Conservation (phyloP, 2,329 filamentous ascomycete genomes). For the Claviceps paspali region DNA sequence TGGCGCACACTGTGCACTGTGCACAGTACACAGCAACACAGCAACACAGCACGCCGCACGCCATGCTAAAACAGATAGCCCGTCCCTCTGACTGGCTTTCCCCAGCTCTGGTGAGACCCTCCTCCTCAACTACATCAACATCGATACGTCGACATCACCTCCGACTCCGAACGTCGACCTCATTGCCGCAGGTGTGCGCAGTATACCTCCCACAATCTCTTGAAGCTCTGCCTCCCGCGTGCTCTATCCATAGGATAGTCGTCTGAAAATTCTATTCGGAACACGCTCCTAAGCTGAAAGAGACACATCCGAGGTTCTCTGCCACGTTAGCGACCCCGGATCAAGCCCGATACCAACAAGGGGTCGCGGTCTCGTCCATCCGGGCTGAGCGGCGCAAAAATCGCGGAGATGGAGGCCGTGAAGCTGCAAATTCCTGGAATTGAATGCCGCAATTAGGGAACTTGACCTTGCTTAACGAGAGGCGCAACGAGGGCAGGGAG, state of each 20-base stretch:
- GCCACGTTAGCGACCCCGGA: not conserved
- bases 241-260: not conserved
- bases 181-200: not conserved
- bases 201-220: not conserved
- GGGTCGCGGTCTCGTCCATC: slow-evolving; percentile 1
- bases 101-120: slow-evolving; percentile 3
- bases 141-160: too few relatives aligned
- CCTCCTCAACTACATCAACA: slow-evolving; percentile 2
- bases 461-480: not conserved
- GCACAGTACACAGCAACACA: too few relatives aligned
- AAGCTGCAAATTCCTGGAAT: slow-evolving; percentile 11
- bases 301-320: not conserved
- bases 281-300: not conserved
- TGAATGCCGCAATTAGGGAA: slow-evolving; percentile 6
- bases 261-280: not conserved
- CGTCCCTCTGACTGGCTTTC: not conserved
- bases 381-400: slow-evolving; percentile 9
- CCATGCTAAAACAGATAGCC: slow-evolving; percentile 1
- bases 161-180: too few relatives aligned
- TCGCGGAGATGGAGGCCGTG: slow-evolving; percentile 26
- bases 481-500: slow-evolving; percentile 2
- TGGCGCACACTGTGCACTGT: too few relatives aligned
- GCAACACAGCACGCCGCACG: too few relatives aligned
- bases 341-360: not conserved
- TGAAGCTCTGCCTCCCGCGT: not conserved